phyloP scores from a whole-genome alignment of 768 basidiomycete genomes.

The Brasilioporus rufonigricans region DNA sequence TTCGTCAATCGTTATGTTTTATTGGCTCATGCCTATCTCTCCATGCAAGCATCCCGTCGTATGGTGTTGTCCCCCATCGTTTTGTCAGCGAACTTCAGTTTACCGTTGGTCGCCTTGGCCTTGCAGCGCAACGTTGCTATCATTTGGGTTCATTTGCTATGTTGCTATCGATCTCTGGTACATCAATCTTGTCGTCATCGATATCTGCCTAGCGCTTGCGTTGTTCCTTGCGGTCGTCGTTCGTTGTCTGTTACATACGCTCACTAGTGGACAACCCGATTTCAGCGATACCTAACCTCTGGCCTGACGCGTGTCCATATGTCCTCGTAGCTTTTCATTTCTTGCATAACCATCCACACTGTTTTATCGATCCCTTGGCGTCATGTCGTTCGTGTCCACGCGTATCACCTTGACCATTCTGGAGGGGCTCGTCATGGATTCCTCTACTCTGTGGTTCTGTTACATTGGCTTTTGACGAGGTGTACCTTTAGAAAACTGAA shows the following conservation, averaged over 20 bases:
- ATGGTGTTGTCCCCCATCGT: conserved; percentile 12
- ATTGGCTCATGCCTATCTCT: conserved; percentile 11
- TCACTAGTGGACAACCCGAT: conserved; percentile 6
- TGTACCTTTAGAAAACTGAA: conserved; percentile 27
- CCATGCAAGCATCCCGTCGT: conserved; percentile 5
- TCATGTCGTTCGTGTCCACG: conserved; percentile 1
- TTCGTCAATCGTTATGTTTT: conserved; percentile 22
- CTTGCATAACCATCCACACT: conserved; percentile 21
- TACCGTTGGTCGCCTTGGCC: neutral
- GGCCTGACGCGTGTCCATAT: conserved; percentile 7
- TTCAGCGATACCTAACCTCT: conserved; percentile 17
- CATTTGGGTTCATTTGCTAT: conserved; percentile 16
- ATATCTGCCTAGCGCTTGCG: conserved; percentile 16
- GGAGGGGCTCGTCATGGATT: conserved; percentile 11
- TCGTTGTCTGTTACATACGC: conserved; percentile 15
- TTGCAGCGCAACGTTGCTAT: conserved; percentile 19
- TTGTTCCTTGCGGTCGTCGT: conserved; percentile 8
- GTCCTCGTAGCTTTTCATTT: conserved; percentile 11
- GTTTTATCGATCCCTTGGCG: neutral
- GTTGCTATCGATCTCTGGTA: conserved; percentile 28
- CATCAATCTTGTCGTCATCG: conserved; percentile 13
- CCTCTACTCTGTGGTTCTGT: conserved; percentile 8
- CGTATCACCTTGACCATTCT: conserved; percentile 6
- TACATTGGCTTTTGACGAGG: conserved; percentile 19
- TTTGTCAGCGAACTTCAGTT: conserved; percentile 19